Base-by-base conservation (phyloP, 345 rosid genomes). In the Turritis glabra region DNA sequence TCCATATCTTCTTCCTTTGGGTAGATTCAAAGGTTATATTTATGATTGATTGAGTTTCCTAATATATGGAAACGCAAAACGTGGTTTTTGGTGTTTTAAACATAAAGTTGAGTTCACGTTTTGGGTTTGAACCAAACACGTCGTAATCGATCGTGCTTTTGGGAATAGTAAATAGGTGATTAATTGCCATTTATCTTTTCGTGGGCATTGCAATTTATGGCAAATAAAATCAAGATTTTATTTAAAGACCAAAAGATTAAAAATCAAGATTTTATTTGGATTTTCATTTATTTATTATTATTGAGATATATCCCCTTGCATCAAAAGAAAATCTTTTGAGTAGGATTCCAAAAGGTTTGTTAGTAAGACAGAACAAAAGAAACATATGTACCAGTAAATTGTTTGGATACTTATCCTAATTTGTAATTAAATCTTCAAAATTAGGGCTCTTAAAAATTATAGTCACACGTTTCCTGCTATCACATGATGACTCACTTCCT, bases 191-290 rank as follows among this genome's bases (percentile, higher is more conserved):
- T 65, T 65, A 72, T 40, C 17, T 48, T 70, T 65, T 65, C 63
- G 64, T 72, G 68, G 61, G 56, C 19, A 57, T 50, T 19, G 23
- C 8, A 50, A 64, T 56, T 77, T 71, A 71, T 77, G 72, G 55
- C 25, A 57, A 48, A 48, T 65, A 65, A 65, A 71, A 77, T 57
- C 60, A 38, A 64, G 67, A 64, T 71, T 71, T 77, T 71, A 22
- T 77, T 56, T 71, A 25, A 62, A 41, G 14, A 61, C 4, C 15
- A 6, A 13, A 59, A 21, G 23, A 48, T 48, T 19, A 9, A 8
- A 19, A 35, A 69, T 46, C 23, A 71, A 64, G 67, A 71, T 59
- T 71, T 75, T 59, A 7, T 75, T 22, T 71, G 43, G 77, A 71
- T 64, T 63, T 77, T 69, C 41, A 69, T 69, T 55, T 26, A 55